Percentiles rank a stretch among this genome's conserved stretches.
Conservation (phyloP, 23 red algal species). For the Cyanidiococcus yangmingshanensis region DNA sequence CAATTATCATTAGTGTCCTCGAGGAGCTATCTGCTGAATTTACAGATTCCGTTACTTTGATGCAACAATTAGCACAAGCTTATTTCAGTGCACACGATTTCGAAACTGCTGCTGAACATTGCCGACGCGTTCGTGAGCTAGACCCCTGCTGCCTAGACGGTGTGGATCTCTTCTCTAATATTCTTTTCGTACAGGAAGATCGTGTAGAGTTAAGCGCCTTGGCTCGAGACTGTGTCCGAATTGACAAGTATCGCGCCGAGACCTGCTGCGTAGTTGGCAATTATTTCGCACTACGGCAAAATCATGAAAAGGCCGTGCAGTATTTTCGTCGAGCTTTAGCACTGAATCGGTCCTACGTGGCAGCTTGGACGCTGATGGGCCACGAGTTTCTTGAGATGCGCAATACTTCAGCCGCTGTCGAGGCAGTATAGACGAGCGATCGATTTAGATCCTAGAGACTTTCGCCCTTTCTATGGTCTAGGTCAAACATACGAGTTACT, state of each 20-base stretch:
- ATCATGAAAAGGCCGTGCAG: conserved; percentile 79
- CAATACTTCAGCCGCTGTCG: conserved; percentile 80
- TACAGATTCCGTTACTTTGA: conserved; percentile 34
- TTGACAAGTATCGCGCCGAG: conserved; percentile 79
- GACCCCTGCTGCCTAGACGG: conserved; percentile 68
- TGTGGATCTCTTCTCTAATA: conserved; percentile 77
- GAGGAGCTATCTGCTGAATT: conserved; percentile 29
- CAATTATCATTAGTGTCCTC: conserved; percentile 37
- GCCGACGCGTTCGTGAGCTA: conserved; percentile 26
- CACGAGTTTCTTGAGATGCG: conserved; percentile 98
- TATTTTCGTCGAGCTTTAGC: conserved; percentile 83
- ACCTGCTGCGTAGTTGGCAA: conserved; percentile 97
- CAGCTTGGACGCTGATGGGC: conserved; percentile 91
- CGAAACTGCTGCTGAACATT: conserved; percentile 55
- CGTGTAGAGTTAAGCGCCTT: conserved; percentile 54
- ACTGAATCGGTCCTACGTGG: conserved; percentile 73
- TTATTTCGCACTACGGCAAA: conserved; percentile 78
- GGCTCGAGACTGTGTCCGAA: conserved; percentile 50
- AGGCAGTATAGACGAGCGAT: conserved; percentile 76
- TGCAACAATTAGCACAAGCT: conserved; percentile 41
- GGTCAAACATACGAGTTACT: conserved; percentile 95
- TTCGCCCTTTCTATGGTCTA: conserved; percentile 84
- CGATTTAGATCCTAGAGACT: conserved; percentile 77
- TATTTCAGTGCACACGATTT: conserved; percentile 67
- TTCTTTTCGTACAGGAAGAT: conserved; percentile 93